phyloP scores from a whole-genome alignment of 1,139 yeast genomes.

The Zygosaccharomyces sapae region DNA sequence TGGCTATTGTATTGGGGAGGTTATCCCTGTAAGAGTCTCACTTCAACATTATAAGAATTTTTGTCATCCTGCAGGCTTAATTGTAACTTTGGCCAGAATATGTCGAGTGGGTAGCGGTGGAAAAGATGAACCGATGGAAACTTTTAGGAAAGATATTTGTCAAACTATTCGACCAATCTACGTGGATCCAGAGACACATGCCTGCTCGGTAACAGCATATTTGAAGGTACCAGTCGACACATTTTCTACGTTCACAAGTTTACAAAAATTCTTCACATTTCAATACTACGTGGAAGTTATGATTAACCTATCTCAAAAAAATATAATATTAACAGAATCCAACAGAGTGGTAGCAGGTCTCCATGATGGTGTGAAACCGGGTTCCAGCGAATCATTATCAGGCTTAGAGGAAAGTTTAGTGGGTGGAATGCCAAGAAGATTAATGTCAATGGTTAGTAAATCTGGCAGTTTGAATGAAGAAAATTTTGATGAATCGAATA shows the following conservation, averaged over 20 bases:
- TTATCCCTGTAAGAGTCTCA: slow-evolving; percentile 63
- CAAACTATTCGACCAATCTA: slow-evolving; percentile 74
- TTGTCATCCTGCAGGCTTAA: slow-evolving; percentile 70
- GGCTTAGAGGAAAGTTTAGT: slow-evolving; percentile 14
- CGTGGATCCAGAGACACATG: slow-evolving; percentile 62
- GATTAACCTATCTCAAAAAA: slow-evolving; percentile 58
- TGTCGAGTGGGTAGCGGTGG: slow-evolving; percentile 71
- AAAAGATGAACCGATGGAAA: slow-evolving; percentile 56
- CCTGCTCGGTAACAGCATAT: slow-evolving; percentile 57
- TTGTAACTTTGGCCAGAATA: slow-evolving; percentile 74
- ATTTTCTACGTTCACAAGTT: slow-evolving; percentile 79
- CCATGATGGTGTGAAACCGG: slow-evolving; percentile 8
- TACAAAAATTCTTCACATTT: slow-evolving; percentile 64
- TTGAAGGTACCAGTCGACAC: slow-evolving; percentile 78
- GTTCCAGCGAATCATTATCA: slow-evolving; percentile 2
- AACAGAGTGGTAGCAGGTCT: slow-evolving; percentile 27
- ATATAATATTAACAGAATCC: slow-evolving; percentile 34
- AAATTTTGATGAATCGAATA: slow-evolving; percentile 23
- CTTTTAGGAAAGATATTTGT: slow-evolving; percentile 78
- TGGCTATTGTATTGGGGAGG: slow-evolving; percentile 77
- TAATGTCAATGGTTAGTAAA: slow-evolving; percentile 15
- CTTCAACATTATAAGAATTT: slow-evolving; percentile 68
- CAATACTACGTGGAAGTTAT: slow-evolving; percentile 82
- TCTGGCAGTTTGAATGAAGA: slow-evolving; percentile 12
- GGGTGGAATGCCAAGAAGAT: slow-evolving; percentile 17